phyloP scores from a whole-genome alignment of 768 basidiomycete genomes.

The Rhizopogon roseolus region DNA sequence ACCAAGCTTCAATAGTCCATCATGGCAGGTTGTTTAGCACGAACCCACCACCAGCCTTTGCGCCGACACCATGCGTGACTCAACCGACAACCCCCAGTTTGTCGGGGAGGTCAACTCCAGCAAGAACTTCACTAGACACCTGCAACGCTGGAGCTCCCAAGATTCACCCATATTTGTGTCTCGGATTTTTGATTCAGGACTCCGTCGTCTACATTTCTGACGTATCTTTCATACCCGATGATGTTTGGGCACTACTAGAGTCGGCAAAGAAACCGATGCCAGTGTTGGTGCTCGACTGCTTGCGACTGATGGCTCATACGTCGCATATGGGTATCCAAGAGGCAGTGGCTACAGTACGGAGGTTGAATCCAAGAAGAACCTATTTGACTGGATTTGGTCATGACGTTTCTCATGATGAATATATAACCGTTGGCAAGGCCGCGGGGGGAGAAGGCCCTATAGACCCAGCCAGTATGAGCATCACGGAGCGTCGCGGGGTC shows the following conservation, averaged over 20 bases:
- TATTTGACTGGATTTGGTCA: slow-evolving; percentile 78
- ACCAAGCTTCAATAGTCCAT: slow-evolving; percentile 43
- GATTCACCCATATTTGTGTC: slow-evolving; percentile 57
- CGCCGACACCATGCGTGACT: slow-evolving; percentile 35
- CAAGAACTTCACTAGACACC: slow-evolving; percentile 11
- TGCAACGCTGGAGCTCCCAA: not conserved
- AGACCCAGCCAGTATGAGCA: slow-evolving; percentile 20
- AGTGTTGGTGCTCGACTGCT: slow-evolving; percentile 73
- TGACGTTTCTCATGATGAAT: slow-evolving; percentile 76
- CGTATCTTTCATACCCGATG: slow-evolving; percentile 73
- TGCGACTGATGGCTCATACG: slow-evolving; percentile 59
- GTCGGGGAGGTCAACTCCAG: slow-evolving; percentile 26
- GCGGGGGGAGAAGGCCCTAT: slow-evolving; percentile 31
- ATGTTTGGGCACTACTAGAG: slow-evolving; percentile 53
- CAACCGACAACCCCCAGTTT: slow-evolving; percentile 31
- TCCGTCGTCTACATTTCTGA: slow-evolving; percentile 78
- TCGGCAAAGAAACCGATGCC: slow-evolving; percentile 26
- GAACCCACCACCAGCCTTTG: slow-evolving; percentile 31
- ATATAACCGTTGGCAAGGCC: slow-evolving; percentile 55
- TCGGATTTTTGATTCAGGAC: slow-evolving; percentile 67
- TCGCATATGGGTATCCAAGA: slow-evolving; percentile 78
- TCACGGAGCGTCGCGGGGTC: slow-evolving; percentile 37
- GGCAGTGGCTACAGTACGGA: slow-evolving; percentile 50
- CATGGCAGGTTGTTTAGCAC: slow-evolving; percentile 64
- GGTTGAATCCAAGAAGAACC: slow-evolving; percentile 54